Evolutionary conservation across 1,284 basidiomycete species (phyloP).

Genomic region (Sporisorium scitamineum): DNA sequence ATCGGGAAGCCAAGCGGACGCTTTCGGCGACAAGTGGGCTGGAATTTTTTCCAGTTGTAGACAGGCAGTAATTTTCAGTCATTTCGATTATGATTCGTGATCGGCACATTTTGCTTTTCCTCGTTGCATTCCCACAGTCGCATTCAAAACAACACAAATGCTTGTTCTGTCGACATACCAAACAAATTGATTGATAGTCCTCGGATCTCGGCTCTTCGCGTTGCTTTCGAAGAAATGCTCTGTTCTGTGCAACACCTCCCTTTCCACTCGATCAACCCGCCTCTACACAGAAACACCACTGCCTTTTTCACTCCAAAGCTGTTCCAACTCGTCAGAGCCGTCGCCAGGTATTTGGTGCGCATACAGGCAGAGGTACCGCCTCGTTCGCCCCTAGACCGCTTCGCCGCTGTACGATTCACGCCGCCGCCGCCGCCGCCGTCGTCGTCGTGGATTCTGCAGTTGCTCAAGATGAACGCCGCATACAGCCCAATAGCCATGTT

Average conservation of each 20-base stretch:
- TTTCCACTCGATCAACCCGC: neutral
- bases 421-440: too few species aligned
- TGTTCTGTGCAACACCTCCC: neutral
- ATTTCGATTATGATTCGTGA: conserved; percentile 12
- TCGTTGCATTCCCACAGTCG: conserved; percentile 10
- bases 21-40: conserved; percentile 4
- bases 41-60: conserved; percentile 5
- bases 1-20: neutral
- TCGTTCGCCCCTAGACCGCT: conserved; percentile 11
- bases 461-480: conserved; percentile 26
- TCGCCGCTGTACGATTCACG: conserved; percentile 9
- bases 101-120: conserved; percentile 10
- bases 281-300: neutral
- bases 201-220: conserved; percentile 32
- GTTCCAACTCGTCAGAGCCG: conserved; percentile 13
- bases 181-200: conserved; percentile 3
- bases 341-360: conserved; percentile 3
- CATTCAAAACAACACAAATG: conserved; percentile 26
- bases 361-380: neutral
- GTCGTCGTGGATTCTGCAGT: conserved; percentile 7
- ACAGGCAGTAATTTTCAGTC: neutral
- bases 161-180: too few species aligned
- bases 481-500: conserved; percentile 52
- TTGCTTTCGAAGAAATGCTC: conserved; percentile 13
- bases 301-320: neutral